These are phyloP conservation scores for Ophiosphaerella korrae DNA, from an alignment of 2,329 filamentous ascomycete genomes.

Conservation along the genomic window DNA sequence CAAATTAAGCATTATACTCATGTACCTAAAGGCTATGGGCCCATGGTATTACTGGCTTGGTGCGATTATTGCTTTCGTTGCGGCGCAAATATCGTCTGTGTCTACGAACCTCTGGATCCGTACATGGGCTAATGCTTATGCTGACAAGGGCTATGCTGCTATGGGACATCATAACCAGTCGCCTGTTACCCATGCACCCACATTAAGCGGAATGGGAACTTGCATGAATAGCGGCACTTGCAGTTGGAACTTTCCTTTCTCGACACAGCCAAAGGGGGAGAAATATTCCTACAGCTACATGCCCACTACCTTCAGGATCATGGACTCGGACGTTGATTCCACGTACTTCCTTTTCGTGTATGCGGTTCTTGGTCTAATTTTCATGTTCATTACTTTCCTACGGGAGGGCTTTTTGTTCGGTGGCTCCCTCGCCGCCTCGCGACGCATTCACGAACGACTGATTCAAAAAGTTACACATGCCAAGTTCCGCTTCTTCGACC, in stretches of 20 bases:
- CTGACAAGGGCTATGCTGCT: conserved; percentile 51
- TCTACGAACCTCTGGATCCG: conserved; percentile 94
- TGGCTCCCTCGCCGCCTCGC: conserved; percentile 87
- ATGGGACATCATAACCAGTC: conserved; percentile 41
- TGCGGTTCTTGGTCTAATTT: conserved; percentile 75
- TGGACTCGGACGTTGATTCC: conserved; percentile 69
- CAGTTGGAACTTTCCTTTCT: conserved; percentile 51
- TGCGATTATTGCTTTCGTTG: conserved; percentile 73
- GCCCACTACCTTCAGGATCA: conserved; percentile 47
- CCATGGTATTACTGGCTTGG: conserved; percentile 92
- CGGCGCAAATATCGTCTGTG: conserved; percentile 84
- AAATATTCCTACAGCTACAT: conserved; percentile 46
- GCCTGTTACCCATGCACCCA: conserved; percentile 51
- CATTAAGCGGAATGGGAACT: conserved; percentile 50
- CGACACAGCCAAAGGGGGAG: conserved; percentile 26
- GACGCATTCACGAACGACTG: conserved; percentile 77
- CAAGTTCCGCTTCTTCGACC: conserved; percentile 97
- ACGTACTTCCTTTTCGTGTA: conserved; percentile 85
- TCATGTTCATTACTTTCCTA: conserved; percentile 79
- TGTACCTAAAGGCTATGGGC: conserved; percentile 93
- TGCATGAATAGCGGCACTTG: conserved; percentile 59
- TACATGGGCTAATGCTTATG: conserved; percentile 91
- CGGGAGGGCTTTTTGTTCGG: conserved; percentile 90
- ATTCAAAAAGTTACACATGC: conserved; percentile 82
- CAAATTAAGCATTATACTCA: conserved; percentile 81